Evolutionary conservation across 176 grass and related monocot species (phyloP), one percentile per base, ranked within the genome.

Genomic region (Guadua angustifolia): DNA sequence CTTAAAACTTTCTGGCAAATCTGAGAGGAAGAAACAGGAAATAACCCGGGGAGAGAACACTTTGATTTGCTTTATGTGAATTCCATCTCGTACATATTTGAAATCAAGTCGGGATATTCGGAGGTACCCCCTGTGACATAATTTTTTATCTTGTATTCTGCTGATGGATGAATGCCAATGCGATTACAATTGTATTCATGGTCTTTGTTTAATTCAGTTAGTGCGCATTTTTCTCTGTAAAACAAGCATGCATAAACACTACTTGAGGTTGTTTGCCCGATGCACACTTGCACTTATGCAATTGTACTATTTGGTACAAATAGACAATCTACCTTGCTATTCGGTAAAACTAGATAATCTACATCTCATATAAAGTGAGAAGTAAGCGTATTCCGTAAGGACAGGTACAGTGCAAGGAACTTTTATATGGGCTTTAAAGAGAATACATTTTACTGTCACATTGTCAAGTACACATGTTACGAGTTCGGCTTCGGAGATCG

Each of bases 51-150:
- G 69, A 42, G 77, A 79, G 24, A 53, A 84, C 66, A 45, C 84
- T 80, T 87, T 87, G 43, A 80, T 76, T 90, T 87, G 85, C 62
- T 84, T 90, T 70, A 70, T 87, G 83, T 74, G 88, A 90, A 87
- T 87, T 84, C 89, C 15, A 61, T 80, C 80, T 74, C 68, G 84
- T 90, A 90, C 80, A 90, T 90, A 90, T 83, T 90, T 87, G 59
- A 62, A 87, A 84, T 83, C 80, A 83, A 86, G 38, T 53, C 72
- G 61, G n/a, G 68, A 80, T 79, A 62, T 87, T 90, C 9, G 73
- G 25, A 83, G 59, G 40, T 1, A 1, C 21, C 61, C 19, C 13
- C 3, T 74, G 33, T 74, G 79, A 4, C 18, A 8, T 57, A 15
- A 45, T 82, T 66, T 82, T 7, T 1, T 72, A 50, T 66, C 21